phyloP scores from a whole-genome alignment of 768 basidiomycete species.

The Leccinum boreale region DNA sequence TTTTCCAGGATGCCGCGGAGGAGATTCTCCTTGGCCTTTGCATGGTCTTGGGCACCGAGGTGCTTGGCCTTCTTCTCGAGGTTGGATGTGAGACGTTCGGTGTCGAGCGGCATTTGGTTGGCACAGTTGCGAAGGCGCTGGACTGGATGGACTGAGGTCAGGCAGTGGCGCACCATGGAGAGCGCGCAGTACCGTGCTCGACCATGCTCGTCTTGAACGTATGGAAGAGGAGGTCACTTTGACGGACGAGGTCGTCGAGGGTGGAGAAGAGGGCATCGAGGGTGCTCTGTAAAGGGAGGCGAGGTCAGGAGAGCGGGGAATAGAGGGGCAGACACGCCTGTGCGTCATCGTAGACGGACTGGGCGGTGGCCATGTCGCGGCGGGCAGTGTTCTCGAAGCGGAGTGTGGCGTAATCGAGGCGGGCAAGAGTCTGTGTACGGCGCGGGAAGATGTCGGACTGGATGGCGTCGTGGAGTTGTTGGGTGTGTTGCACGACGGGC shows the following conservation, averaged over 20 bases:
- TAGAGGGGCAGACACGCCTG: conserved; percentile 38
- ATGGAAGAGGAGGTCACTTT: conserved; percentile 50
- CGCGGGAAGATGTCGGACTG: conserved; percentile 32
- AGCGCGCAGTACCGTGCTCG: conserved; percentile 41
- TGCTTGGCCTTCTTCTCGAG: conserved; percentile 55
- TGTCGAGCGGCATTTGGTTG: conserved; percentile 44
- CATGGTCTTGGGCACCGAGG: conserved; percentile 31
- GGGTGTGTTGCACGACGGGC: conserved; percentile 34
- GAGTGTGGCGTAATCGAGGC: conserved; percentile 56
- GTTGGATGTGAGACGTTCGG: conserved; percentile 49
- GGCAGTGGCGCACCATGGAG: background rate
- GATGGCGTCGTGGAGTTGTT: conserved; percentile 34
- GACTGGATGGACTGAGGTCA: conserved; percentile 33
- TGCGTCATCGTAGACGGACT: conserved; percentile 35
- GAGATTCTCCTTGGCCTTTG: conserved; percentile 33
- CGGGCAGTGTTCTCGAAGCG: conserved; percentile 45
- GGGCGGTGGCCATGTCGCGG: conserved; percentile 42
- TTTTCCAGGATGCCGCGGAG: conserved; percentile 34
- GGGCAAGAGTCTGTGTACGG: conserved; percentile 40
- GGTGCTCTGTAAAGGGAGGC: conserved; percentile 34
- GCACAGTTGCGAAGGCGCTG: conserved; percentile 40
- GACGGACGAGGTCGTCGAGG: conserved; percentile 46
- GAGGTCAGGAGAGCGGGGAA: conserved; percentile 11
- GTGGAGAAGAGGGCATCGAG: conserved; percentile 41
- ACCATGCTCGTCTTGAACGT: conserved; percentile 44